Evolutionary conservation across 2,329 filamentous ascomycete species (phyloP).

Genomic region (Fusarium newnesense): DNA sequence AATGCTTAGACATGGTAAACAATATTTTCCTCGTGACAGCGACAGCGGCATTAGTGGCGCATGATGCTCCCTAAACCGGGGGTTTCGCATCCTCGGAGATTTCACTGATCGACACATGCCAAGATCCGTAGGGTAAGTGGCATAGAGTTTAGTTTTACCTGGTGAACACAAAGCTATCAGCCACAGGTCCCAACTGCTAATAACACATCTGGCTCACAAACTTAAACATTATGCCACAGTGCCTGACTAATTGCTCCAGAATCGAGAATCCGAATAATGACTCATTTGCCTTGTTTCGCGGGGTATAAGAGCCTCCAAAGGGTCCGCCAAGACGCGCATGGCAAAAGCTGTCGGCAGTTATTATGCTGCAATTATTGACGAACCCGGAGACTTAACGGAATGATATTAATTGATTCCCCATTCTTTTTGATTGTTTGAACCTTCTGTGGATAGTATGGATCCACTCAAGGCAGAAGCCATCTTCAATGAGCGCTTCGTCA

Average conservation of each 20-base stretch:
- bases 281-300: neutral
- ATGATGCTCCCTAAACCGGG: neutral
- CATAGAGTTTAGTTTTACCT: rapidly evolving
- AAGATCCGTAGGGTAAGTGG: neutral
- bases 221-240: neutral
- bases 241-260: no score
- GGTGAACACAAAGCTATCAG: neutral
- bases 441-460: neutral
- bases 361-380: rapidly evolving
- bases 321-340: rapidly evolving
- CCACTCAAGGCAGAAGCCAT: neutral
- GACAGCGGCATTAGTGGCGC: neutral
- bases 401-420: neutral
- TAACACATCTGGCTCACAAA: neutral
- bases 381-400: rapidly evolving
- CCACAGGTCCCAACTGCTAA: neutral
- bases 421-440: no score
- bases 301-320: neutral
- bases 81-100: neutral
- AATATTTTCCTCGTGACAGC: no score
- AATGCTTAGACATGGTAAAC: neutral
- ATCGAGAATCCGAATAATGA: neutral
- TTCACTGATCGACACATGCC: neutral
- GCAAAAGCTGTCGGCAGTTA: rapidly evolving
- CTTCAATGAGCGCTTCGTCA: slow-evolving; percentile 19